Evolutionary conservation across 345 rosid species (phyloP), one percentile per base, ranked within the genome.

Genomic region (Syzygium aromaticum): DNA sequence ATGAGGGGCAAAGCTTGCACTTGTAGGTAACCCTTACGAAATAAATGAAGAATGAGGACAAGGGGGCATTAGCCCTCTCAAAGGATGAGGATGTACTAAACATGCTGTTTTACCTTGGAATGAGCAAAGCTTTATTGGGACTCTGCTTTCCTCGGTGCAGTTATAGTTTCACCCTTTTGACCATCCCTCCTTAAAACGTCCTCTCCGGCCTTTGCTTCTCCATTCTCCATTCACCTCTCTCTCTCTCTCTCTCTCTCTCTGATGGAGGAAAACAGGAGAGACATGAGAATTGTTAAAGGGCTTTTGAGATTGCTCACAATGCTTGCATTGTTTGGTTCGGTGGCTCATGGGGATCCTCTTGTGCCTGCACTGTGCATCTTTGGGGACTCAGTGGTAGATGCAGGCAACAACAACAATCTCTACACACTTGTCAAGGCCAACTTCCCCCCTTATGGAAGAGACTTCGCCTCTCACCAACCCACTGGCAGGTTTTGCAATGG

Each of bases 401-500:
- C 89, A 52, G 99, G 99, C 43, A 97, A 97, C 92, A 96, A 97
- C 89, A 96, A 97, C 90, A 85, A 95, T 90, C 92, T 95, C 84
- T 86, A 56, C 85, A 95, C 98, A 56, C 46, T 91, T 9, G 88
- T 95, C 87, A 96, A 92, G 90, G 95, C 98, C 83, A 95, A 96
- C 89, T 96, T 97, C 89, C 98, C 93, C 87, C 99, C 99, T 40
- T 97, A 95, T 73, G 99, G 99, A 87, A 92, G 99, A 90, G 99
- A 97, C 88, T 97, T 94, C 77, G 90, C 90, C 87, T 87, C 86
- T 88, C 98, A 93, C 89, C 89, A 11, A 54, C 96, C 99, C 61
- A 96, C 98, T 6, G 98, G 98, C 89, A 93, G 99, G 89, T 97
- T 97, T 93, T 93, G 98, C 91, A 96, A 97, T 67, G 98, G 98